These are phyloP conservation scores for Hyaloscypha variabilis DNA, from an alignment of 495 filamentous ascomycete genomes.

Conservation along the genomic window DNA sequence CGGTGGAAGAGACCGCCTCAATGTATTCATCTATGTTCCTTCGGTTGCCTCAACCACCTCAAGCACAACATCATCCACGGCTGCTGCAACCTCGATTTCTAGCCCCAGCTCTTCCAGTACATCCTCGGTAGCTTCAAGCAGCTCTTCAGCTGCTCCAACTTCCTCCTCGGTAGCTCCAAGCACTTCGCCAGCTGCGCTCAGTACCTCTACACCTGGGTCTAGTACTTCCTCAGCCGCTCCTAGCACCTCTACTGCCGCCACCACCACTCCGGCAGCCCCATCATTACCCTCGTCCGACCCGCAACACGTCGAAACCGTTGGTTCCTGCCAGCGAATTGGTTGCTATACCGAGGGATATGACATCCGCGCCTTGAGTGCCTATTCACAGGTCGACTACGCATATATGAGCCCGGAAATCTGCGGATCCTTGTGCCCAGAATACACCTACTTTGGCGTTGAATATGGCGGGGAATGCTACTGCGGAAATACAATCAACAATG, in stretches of 20 bases:
- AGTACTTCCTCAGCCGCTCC: neutral
- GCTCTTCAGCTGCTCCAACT: neutral
- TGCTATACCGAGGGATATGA: no score
- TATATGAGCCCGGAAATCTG: no score
- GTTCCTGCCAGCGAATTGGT: no score
- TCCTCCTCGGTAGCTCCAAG: neutral
- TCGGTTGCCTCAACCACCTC: neutral
- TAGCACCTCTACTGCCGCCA: neutral
- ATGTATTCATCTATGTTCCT: neutral
- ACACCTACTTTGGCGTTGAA: no score
- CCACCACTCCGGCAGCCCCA: neutral
- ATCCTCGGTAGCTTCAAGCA: neutral
- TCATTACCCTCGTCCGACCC: neutral
- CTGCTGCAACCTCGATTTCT: neutral
- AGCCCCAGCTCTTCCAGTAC: neutral
- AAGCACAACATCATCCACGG: slow-evolving; percentile 1
- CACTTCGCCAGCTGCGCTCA: neutral
- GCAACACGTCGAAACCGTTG: no score
- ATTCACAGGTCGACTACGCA: no score
- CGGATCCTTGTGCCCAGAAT: no score
- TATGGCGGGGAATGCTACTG: no score
- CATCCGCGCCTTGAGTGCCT: no score
- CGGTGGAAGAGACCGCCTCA: neutral
- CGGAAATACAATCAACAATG: no score
- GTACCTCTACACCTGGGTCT: neutral